phyloP scores from a whole-genome alignment of 2,329 filamentous ascomycete genomes.

The Aspergillus calidoustus region DNA sequence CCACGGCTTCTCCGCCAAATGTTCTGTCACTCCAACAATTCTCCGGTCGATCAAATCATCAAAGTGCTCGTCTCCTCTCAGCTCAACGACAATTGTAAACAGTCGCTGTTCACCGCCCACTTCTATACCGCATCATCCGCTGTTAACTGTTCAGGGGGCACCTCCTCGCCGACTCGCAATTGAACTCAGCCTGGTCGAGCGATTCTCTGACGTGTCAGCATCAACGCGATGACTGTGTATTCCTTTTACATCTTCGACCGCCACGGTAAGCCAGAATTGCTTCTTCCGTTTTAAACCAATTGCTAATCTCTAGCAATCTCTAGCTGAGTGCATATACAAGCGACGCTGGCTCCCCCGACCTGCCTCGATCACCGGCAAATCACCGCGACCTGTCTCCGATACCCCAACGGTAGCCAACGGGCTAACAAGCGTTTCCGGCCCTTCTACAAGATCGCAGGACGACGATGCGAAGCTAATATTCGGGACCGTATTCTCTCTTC shows the following conservation, averaged over 20 bases:
- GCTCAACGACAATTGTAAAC: not conserved
- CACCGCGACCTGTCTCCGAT: conserved; percentile 55
- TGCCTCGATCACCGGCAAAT: conserved; percentile 50
- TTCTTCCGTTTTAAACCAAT: not conserved
- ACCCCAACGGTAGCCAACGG: conserved; percentile 52
- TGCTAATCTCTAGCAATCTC: conserved; percentile 3
- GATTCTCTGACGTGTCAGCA: not conserved
- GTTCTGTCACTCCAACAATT: not conserved
- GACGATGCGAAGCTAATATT: conserved; percentile 98
- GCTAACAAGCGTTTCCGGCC: conserved; percentile 38
- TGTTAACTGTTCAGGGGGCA: not conserved
- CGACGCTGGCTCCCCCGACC: conserved; percentile 75
- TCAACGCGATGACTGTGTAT: conserved; percentile 79
- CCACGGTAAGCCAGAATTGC: conserved; percentile 68
- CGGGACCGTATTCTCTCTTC: conserved; percentile 91
- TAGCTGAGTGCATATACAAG: conserved; percentile 97
- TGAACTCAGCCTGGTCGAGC: not conserved
- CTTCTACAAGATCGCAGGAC: conserved; percentile 58
- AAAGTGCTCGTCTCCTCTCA: not conserved
- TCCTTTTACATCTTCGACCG: conserved; percentile 99
- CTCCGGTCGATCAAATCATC: not conserved
- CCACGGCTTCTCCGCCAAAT: not conserved
- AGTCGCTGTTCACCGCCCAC: conserved; percentile 7
- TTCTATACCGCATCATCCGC: not conserved
- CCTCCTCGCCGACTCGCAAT: not conserved